Conservation (phyloP, 768 basidiomycete species). For the Panellus pusillus region DNA sequence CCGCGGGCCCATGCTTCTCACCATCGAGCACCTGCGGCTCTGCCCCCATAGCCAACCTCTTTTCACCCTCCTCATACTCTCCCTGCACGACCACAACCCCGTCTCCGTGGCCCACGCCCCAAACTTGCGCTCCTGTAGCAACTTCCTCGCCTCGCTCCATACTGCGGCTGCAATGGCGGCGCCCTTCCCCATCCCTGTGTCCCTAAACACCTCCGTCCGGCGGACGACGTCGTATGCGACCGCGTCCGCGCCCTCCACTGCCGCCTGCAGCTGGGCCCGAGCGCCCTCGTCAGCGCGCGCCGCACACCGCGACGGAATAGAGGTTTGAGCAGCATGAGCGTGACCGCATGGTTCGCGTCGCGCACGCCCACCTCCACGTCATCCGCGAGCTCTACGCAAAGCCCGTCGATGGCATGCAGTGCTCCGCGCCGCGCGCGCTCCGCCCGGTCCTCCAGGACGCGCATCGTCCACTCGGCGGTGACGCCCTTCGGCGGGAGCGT, state of each 20-base stretch:
- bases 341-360: slow-evolving; percentile 61
- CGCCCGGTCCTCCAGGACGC: slow-evolving; percentile 52
- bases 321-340: slow-evolving; percentile 62
- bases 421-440: slow-evolving; percentile 47
- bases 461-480: slow-evolving; percentile 64
- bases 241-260: slow-evolving; percentile 53
- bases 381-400: slow-evolving; percentile 53
- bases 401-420: slow-evolving; percentile 58
- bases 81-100: slow-evolving; percentile 51
- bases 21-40: slow-evolving; percentile 75
- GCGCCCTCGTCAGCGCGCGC: slow-evolving; percentile 54
- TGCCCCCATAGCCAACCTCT: slow-evolving; percentile 52
- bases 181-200: slow-evolving; percentile 54
- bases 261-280: slow-evolving; percentile 53
- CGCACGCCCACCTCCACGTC: slow-evolving; percentile 54
- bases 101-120: slow-evolving; percentile 61
- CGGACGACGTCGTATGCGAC: slow-evolving; percentile 58
- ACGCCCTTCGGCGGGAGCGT: slow-evolving; percentile 65
- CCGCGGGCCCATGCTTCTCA: slow-evolving; percentile 66
- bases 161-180: slow-evolving; percentile 53
- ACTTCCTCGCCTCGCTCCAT: slow-evolving; percentile 66
- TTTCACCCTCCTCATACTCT: slow-evolving; percentile 27
- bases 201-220: slow-evolving; percentile 62
- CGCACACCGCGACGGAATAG: slow-evolving; percentile 56
- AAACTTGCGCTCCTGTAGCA: slow-evolving; percentile 39